Evolutionary conservation across 441 rosid species (phyloP).

Genomic region (Populus trichocarpa): DNA sequence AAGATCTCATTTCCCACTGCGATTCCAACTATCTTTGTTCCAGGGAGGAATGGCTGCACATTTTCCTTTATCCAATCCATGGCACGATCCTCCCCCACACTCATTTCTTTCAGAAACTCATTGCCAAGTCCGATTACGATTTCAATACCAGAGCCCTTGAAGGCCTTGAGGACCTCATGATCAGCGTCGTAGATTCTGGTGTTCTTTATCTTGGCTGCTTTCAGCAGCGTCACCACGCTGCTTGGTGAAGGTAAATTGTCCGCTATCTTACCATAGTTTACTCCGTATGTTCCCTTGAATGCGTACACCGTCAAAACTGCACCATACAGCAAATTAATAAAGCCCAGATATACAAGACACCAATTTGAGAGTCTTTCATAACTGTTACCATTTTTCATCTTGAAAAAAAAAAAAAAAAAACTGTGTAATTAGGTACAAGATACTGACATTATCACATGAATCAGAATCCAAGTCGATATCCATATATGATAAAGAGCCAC

Average conservation of each 20-base stretch:
- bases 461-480: too few species aligned
- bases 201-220: conserved; percentile 74
- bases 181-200: conserved; percentile 70
- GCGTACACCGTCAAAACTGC: conserved; percentile 43
- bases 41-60: conserved; percentile 68
- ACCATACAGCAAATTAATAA: not conserved
- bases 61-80: conserved; percentile 82
- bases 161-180: conserved; percentile 62
- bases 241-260: conserved; percentile 66
- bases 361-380: too few species aligned
- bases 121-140: conserved; percentile 76
- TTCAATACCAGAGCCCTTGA: conserved; percentile 66
- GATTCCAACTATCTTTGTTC: conserved; percentile 62
- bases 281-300: conserved; percentile 80
- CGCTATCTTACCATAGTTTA: conserved; percentile 81
- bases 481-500: too few species aligned
- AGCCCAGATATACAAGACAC: too few species aligned
- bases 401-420: too few species aligned
- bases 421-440: too few species aligned
- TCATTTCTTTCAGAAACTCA: conserved; percentile 60
- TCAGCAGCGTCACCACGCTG: conserved; percentile 75
- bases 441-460: too few species aligned
- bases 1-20: conserved; percentile 85
- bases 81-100: conserved; percentile 76
- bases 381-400: too few species aligned